Evolutionary conservation across 441 rosid species (phyloP), one percentile per base, ranked within the genome.

Genomic region (Populus hybrid): DNA sequence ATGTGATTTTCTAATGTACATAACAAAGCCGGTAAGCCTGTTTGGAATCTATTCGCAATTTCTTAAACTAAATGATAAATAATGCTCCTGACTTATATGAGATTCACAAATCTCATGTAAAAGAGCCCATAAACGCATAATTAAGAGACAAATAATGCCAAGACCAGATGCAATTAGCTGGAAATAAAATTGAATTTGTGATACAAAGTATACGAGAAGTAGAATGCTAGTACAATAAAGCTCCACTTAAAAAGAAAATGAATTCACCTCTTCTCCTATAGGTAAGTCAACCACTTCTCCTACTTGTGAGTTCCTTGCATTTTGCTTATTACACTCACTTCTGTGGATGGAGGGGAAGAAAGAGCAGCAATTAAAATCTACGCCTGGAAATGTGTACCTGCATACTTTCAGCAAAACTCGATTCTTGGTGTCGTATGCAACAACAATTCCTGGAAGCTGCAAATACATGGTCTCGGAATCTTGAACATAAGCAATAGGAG

Each of bases 391-490:
- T 21, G 10, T 38, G 66, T 34, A 69, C n/a, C 72, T 79, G n/a
- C 78, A 82, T 34, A 57, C 75, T 53, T 36, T 46, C 67, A 61
- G 38, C 30, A 77, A 7, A 35, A 6, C 77, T 34, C 57, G 6
- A 32, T 68, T 77, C 64, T 9, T 68, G 10, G 74, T 80, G 32
- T 80, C 74, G 65, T 77, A 77, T 21, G 83, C 74, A 35, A 77
- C 42, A 8, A 83, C 46, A 28, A 23, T 10, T 46, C 79, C 81
- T 28, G 77, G 73, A 42, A 80, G 64, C 70, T 68, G 65, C 72
- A 77, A 10, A 6, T 77, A 77, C 85, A 77, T 34, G 2, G 42
- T 77, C 74, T 80, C 81, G 11, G 53, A 63, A 50, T 38, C 79
- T 34, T 67, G 75, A 36, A 24, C 34, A 57, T 21, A 71, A 21